Percentiles rank a stretch among this genome's conserved stretches.
Evolutionary conservation across 192 early-diverging fungal genomes (phyloP).

Genomic region (Umbelopsis sp.): DNA sequence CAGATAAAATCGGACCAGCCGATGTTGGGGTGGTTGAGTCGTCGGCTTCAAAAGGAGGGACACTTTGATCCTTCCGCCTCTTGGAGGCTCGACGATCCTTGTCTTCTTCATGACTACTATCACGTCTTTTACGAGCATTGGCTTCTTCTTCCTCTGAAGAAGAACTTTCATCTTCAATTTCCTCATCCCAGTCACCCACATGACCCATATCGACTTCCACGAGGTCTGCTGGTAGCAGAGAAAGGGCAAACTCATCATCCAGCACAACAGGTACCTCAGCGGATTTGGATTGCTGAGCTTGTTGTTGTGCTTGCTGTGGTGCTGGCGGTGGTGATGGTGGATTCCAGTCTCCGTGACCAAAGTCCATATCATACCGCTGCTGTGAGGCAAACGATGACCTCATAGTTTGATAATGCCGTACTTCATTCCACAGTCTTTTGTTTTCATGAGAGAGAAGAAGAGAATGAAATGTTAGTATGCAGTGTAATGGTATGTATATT

Average conservation of each 20-base stretch:
- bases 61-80: constrained; percentile 11
- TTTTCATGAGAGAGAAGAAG: neutral
- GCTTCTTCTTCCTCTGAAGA: constrained; percentile 12
- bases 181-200: constrained; percentile 16
- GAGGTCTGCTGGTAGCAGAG: constrained; percentile 7
- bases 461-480: neutral
- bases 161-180: constrained; percentile 16
- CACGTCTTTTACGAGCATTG: constrained; percentile 15
- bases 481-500: neutral
- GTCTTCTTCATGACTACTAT: neutral
- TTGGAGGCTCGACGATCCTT: constrained; percentile 6
- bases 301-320: neutral
- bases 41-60: constrained; percentile 2
- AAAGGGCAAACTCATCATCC: constrained; percentile 13
- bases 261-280: constrained; percentile 15
- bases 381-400: neutral
- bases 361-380: constrained; percentile 6
- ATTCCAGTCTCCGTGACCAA: neutral
- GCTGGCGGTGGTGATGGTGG: neutral
- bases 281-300: neutral
- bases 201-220: constrained; percentile 17
- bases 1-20: constrained; percentile 11
- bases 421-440: constrained; percentile 16
- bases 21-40: neutral
- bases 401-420: constrained; percentile 4